Evolutionary conservation across 2,329 filamentous ascomycete species (phyloP).

Genomic region (Colletotrichum musae): DNA sequence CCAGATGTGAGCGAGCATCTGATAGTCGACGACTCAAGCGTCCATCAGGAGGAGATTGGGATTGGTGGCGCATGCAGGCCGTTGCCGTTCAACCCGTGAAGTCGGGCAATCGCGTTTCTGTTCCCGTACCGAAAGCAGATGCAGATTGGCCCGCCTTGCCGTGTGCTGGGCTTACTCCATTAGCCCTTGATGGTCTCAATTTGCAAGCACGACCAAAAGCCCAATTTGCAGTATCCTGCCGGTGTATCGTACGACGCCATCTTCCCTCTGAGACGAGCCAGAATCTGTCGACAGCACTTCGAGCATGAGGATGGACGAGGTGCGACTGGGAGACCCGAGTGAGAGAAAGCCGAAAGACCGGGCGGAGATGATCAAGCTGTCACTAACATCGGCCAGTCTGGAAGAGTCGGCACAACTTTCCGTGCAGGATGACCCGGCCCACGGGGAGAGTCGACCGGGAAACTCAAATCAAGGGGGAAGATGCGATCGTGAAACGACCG

Average conservation of each 20-base stretch:
- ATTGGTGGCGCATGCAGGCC: constrained; percentile 20
- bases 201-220: too few relatives aligned
- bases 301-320: constrained; percentile 2
- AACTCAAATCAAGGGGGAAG: constrained; percentile 10
- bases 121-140: not conserved
- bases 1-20: constrained; percentile 15
- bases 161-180: too few relatives aligned
- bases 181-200: too few relatives aligned
- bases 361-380: constrained; percentile 16
- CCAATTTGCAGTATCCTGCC: too few relatives aligned
- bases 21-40: constrained; percentile 5
- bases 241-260: constrained; percentile 11
- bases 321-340: constrained; percentile 23
- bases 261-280: not conserved
- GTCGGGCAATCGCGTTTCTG: not conserved
- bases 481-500: not conserved
- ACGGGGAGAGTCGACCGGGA: constrained; percentile 10
- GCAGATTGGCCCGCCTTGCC: not conserved
- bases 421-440: constrained; percentile 17
- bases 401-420: constrained; percentile 36
- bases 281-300: not conserved
- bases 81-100: constrained; percentile 17
- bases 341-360: constrained; percentile 31
- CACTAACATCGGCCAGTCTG: constrained; percentile 19
- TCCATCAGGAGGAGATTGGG: constrained; percentile 21